phyloP scores from a whole-genome alignment of 495 filamentous ascomycete genomes.

The Penicillium bialowiezense region DNA sequence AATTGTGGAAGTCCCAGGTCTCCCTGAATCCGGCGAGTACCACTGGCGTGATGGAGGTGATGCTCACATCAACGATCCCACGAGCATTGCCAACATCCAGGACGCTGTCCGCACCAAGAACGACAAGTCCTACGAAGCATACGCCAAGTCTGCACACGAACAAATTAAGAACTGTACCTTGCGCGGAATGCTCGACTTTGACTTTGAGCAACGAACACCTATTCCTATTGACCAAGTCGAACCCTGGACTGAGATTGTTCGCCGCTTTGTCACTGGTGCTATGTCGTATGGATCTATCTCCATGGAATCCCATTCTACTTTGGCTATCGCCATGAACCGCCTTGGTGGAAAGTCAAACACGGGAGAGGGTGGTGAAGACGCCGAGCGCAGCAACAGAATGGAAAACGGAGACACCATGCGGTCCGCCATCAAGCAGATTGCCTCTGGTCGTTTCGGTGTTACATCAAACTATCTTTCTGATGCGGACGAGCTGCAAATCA shows the following conservation, averaged over 20 bases:
- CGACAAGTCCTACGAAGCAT: conserved; percentile 99
- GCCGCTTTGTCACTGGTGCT: conserved; percentile 96
- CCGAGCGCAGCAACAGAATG: conserved; percentile 82
- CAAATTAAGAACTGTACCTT: conserved; percentile 98
- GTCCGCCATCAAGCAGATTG: conserved; percentile 98
- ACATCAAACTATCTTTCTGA: conserved; percentile 98
- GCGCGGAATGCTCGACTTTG: conserved; percentile 94
- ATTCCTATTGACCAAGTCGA: conserved; percentile 98
- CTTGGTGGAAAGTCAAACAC: conserved; percentile 99
- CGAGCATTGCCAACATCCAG: conserved; percentile 95
- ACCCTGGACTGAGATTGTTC: conserved; percentile 98
- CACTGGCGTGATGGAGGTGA: conserved; percentile 99
- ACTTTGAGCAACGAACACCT: conserved; percentile 82
- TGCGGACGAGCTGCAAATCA: conserved; percentile 98
- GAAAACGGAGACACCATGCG: conserved; percentile 98
- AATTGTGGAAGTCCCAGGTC: conserved; percentile 76
- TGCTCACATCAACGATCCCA: conserved; percentile 95
- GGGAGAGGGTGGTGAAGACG: conserved; percentile 96
- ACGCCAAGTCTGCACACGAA: conserved; percentile 91
- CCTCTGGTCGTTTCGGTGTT: conserved; percentile 96
- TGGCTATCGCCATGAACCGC: conserved; percentile 97
- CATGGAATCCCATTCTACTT: conserved; percentile 97
- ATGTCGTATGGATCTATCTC: conserved; percentile 99
- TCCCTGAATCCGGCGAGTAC: conserved; percentile 95
- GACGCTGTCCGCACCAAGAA: conserved; percentile 98